Base-by-base conservation (phyloP, 2,329 filamentous ascomycete species). In the Nemania serpens region DNA sequence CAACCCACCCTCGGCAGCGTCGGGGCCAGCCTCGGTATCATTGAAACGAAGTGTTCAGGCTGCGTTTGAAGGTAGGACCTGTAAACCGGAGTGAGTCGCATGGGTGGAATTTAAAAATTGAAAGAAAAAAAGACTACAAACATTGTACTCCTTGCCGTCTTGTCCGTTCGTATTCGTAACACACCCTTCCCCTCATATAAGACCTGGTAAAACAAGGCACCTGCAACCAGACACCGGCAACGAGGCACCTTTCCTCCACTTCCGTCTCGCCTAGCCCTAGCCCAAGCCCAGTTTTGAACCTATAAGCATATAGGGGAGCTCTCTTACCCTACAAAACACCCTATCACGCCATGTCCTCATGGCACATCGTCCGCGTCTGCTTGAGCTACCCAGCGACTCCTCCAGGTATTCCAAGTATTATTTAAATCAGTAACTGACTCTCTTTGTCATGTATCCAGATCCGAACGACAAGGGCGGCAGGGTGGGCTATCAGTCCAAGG, bases 401-500 rank as follows among this genome's bases (percentile, higher is more conserved):
- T 11, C 33, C 12, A 10, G 17, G n/a, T 34, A 22, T 41, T 9
- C 29, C n/a, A 20, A 9, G 39, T 34, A 33, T 1, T 4, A 39
- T 10, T 13, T 18, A 51, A 11, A 34, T 10, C 17, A 37, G 46
- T 5, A 25, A 12, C 60, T 59, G 17, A 60, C 56, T 20, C n/a
- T 15, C 11, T 2, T n/a, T 13, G 7, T 6, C 42, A 65, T 67
- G 60, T 72, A 86, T 66, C 60, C 73, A 87, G 84, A 87, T 74
- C 77, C 81, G 36, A 75, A 77, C 55, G 84, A 86, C 69, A 79
- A 82, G 61, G 79, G 80, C 55, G 66, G 61, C 9, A 70, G 65
- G 62, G 52, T 66, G 15, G 68, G 70, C n/a, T 90, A 89, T 73
- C 85, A 87, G 73, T 86, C 86, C 74, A 97, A 97, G 77, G 91